These are phyloP conservation scores for Butyriboletus loyo DNA, from an alignment of 768 basidiomycete species.

Conservation along the genomic window DNA sequence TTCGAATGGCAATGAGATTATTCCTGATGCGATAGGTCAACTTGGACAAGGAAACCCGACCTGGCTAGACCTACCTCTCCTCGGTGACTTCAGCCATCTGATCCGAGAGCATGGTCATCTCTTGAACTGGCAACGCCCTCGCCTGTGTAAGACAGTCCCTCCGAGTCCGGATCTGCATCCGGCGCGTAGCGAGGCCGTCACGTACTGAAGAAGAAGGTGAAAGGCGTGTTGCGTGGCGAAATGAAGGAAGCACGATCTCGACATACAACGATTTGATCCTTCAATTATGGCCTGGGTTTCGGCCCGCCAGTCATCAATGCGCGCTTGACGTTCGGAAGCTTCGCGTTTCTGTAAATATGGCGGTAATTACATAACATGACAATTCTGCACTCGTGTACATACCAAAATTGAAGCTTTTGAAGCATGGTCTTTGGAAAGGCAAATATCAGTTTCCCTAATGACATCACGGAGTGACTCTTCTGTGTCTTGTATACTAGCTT, in stretches of 20 bases:
- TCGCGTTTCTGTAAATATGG: constrained; percentile 56
- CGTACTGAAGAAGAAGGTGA: constrained; percentile 35
- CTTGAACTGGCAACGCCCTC: constrained; percentile 36
- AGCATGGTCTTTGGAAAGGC: constrained; percentile 41
- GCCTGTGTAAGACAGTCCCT: constrained; percentile 46
- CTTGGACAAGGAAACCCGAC: constrained; percentile 9
- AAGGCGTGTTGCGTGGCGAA: constrained; percentile 13
- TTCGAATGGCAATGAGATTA: constrained; percentile 44
- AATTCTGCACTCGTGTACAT: constrained; percentile 10
- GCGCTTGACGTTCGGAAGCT: constrained; percentile 60
- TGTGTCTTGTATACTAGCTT: constrained; percentile 50
- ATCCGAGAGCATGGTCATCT: constrained; percentile 23
- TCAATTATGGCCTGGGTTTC: constrained; percentile 42
- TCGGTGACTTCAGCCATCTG: constrained; percentile 34
- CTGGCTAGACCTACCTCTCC: constrained; percentile 35
- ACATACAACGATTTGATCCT: constrained; percentile 46
- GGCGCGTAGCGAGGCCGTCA: constrained; percentile 41
- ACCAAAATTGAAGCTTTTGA: constrained; percentile 40
- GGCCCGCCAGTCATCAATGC: constrained; percentile 48
- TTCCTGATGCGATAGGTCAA: constrained; percentile 37
- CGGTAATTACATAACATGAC: constrained; percentile 25
- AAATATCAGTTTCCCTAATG: constrained; percentile 44
- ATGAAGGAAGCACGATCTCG: constrained; percentile 20
- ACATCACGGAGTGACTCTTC: constrained; percentile 48
- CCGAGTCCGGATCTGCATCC: constrained; percentile 43